phyloP scores from a whole-genome alignment of 306 rosid genomes.

The Betula pendula region DNA sequence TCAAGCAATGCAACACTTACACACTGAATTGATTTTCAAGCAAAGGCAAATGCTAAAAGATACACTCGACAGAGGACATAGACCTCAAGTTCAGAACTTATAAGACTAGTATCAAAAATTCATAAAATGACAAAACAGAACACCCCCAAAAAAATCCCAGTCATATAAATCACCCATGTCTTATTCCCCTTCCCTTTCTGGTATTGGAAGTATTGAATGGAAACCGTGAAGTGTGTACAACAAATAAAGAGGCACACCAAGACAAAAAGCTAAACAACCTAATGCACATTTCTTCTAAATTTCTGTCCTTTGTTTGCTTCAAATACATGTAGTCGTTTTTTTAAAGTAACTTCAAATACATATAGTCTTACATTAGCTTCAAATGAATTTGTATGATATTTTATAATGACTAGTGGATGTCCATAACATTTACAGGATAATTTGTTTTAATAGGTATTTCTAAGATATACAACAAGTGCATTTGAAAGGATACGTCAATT shows the following conservation, averaged over 20 bases:
- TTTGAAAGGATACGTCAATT: background rate
- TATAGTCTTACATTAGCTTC: background rate
- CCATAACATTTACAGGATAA: background rate
- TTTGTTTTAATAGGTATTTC: background rate
- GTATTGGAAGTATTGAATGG: background rate
- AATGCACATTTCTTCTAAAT: background rate
- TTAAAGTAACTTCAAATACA: background rate
- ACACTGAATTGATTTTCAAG: background rate
- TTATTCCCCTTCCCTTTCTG: background rate
- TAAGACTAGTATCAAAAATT: background rate
- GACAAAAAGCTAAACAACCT: background rate
- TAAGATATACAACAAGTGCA: background rate
- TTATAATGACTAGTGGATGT: background rate
- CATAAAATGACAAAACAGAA: background rate
- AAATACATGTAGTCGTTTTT: too few species aligned
- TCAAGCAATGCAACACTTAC: slow-evolving; percentile 12
- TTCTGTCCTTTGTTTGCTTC: background rate
- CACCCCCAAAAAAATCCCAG: background rate
- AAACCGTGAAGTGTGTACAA: background rate
- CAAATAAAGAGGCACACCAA: background rate
- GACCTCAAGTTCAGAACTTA: background rate
- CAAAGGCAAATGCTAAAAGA: background rate
- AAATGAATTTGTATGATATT: background rate
- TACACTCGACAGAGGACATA: background rate
- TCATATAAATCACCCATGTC: background rate